phyloP scores from a whole-genome alignment of 495 filamentous ascomycete species.

The Podospora pseudocomata region DNA sequence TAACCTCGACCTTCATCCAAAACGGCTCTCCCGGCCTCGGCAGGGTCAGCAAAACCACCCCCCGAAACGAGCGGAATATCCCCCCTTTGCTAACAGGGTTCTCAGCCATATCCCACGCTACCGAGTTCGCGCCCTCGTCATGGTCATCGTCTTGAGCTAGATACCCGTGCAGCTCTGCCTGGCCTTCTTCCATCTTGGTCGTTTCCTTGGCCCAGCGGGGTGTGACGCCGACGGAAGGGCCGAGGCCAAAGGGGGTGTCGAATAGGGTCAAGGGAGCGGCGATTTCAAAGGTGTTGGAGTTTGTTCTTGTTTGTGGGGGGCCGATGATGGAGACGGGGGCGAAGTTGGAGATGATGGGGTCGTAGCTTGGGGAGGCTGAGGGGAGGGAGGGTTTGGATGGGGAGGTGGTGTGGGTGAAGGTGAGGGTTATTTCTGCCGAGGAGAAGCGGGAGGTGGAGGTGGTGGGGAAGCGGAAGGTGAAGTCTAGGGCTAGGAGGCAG shows the following conservation, averaged over 20 bases:
- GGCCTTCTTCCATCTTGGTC: not conserved
- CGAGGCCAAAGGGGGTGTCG: not conserved
- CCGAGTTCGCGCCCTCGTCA: not conserved
- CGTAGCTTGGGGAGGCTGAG: not conserved
- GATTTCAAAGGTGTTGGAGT: not conserved
- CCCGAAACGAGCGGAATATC: not conserved
- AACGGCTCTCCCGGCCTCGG: not conserved
- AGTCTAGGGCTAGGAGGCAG: not conserved
- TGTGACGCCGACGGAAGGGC: not conserved
- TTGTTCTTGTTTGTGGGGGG: not conserved
- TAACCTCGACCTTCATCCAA: not conserved
- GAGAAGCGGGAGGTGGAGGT: not conserved
- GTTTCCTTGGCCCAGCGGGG: not conserved
- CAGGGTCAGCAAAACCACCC: not conserved
- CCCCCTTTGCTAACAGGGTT: not conserved
- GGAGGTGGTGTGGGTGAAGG: not conserved
- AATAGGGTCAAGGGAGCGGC: not conserved
- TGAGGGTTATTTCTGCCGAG: not conserved
- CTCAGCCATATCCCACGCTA: not conserved
- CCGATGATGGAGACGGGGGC: not conserved
- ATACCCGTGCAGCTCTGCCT: not conserved
- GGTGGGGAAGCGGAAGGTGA: not conserved
- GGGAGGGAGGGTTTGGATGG: not conserved
- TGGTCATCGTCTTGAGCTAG: not conserved
- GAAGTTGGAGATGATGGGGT: not conserved